Base-by-base conservation (phyloP, 2,329 filamentous ascomycete species). In the Zymoseptoria tritici region DNA sequence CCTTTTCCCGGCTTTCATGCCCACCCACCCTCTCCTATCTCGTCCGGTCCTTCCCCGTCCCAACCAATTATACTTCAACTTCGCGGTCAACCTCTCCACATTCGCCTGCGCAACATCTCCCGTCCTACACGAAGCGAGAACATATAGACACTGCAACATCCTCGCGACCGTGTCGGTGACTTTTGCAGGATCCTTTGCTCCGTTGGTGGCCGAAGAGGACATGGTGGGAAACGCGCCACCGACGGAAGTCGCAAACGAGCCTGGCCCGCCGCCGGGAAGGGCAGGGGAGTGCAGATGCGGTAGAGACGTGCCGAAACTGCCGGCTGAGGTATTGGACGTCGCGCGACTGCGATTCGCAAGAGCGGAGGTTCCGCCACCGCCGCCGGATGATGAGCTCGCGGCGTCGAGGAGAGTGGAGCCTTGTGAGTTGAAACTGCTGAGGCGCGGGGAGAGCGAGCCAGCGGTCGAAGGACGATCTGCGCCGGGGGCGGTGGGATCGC, bases 51-150 rank as follows among this genome's bases (percentile, higher is more conserved):
- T 79, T 0, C 93, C 93, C 53, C 94, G 81, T 0, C 93, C 93
- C 1, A 99, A 81, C 94, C 94, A 99, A 74, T 99, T 99, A 69
- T 97, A 85, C 76, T 97, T 99, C 62, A 99, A 79, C 67, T 94
- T 86, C 71, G 90, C 88, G 59, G 88, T 91, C 63, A 99, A 78
- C 69, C 92, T 84, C 62, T 93, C 88, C 69, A 97, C 88, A 75
- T 88, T 90, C 59, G 82, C 83, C 71, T 93, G 90, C 1, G 84
- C 82, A 46, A 88, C 85, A 64, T 95, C 90, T 9, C 83, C 83
- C 0, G 81, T 85, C 69, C 85, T 87, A 11, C 96, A 83, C 62
- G 86, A 87, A 2, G 90, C 89, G 21, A 99, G 80, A 7, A 99
- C 91, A 72, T 88, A 93, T 75, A 97, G 88, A 74, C 94, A 99